Percentiles rank a stretch among this genome's conserved stretches.
These are phyloP conservation scores for Pichia scutulata DNA, from an alignment of 805 yeast genomes.

Conservation along the genomic window DNA sequence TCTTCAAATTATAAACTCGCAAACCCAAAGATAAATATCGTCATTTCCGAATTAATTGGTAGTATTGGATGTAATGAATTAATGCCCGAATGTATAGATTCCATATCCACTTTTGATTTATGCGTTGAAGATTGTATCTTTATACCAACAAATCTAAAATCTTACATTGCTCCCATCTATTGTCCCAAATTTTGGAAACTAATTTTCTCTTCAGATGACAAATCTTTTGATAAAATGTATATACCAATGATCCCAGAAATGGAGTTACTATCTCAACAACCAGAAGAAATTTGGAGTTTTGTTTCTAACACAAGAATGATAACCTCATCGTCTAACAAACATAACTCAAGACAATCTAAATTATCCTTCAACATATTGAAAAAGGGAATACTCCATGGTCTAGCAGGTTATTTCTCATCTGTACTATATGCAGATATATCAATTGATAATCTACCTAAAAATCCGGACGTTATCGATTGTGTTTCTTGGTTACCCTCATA, in stretches of 20 bases:
- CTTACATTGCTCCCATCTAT: conserved; percentile 60
- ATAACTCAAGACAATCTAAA: conserved; percentile 20
- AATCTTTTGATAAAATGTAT: conserved; percentile 20
- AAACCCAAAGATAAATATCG: conserved; percentile 28
- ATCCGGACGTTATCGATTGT: conserved; percentile 13
- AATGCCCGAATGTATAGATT: conserved; percentile 69
- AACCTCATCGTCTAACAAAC: conserved; percentile 9
- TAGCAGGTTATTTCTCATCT: conserved; percentile 71
- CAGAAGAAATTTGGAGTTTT: conserved; percentile 46
- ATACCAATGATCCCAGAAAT: conserved; percentile 27
- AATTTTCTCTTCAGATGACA: conserved; percentile 18
- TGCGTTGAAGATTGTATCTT: conserved; percentile 43
- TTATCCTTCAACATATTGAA: conserved; percentile 35
- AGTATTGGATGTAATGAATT: conserved; percentile 91
- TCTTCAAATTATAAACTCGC: conserved; percentile 17
- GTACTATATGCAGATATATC: conserved; percentile 51
- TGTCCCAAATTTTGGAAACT: conserved; percentile 45
- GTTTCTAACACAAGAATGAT: background rate
- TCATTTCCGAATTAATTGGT: conserved; percentile 79
- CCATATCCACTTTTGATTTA: conserved; percentile 26
- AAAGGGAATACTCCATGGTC: conserved; percentile 58
- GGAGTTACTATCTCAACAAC: conserved; percentile 38
- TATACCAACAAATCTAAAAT: conserved; percentile 54
- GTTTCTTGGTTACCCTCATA: conserved; percentile 64
- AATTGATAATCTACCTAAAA: conserved; percentile 40